A percentile compares a stretch with the other conserved stretches of the same genome.
phyloP scores from a whole-genome alignment of 768 basidiomycete species.

The Mycena vitilis region DNA sequence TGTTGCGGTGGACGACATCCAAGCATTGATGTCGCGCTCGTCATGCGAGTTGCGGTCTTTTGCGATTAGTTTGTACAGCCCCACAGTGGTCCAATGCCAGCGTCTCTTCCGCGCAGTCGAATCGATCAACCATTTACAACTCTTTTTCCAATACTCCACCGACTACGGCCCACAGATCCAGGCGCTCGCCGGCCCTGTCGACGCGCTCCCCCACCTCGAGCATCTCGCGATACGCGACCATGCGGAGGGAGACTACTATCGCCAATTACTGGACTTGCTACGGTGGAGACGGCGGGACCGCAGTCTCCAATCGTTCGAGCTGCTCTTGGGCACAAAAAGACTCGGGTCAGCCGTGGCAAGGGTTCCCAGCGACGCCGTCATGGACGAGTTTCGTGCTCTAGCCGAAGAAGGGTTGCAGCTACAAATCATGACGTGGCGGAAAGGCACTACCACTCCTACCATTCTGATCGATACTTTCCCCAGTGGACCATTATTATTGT shows the following conservation, averaged over 20 bases:
- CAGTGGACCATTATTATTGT: no score
- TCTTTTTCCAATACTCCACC: background rate
- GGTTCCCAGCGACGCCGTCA: background rate
- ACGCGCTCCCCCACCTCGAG: constrained; percentile 6
- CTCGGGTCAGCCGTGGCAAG: background rate
- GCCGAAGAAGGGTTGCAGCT: constrained; percentile 10
- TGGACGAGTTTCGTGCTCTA: constrained; percentile 7
- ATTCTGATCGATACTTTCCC: no score
- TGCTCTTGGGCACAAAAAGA: background rate
- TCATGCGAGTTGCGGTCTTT: constrained; percentile 1
- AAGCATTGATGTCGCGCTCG: background rate
- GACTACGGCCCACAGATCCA: background rate
- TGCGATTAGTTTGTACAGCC: background rate
- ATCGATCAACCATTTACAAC: background rate
- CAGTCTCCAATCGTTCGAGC: background rate
- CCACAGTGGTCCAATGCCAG: background rate
- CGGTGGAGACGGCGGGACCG: background rate
- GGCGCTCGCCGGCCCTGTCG: background rate
- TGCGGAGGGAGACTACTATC: background rate
- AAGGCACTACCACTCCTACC: no score
- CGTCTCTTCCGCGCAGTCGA: background rate
- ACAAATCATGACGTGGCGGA: background rate
- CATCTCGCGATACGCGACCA: background rate
- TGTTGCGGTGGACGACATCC: background rate
- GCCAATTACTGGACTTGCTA: background rate